Evolutionary conservation across 2,329 filamentous ascomycete genomes (phyloP).

Genomic region (Colletotrichum siamense): DNA sequence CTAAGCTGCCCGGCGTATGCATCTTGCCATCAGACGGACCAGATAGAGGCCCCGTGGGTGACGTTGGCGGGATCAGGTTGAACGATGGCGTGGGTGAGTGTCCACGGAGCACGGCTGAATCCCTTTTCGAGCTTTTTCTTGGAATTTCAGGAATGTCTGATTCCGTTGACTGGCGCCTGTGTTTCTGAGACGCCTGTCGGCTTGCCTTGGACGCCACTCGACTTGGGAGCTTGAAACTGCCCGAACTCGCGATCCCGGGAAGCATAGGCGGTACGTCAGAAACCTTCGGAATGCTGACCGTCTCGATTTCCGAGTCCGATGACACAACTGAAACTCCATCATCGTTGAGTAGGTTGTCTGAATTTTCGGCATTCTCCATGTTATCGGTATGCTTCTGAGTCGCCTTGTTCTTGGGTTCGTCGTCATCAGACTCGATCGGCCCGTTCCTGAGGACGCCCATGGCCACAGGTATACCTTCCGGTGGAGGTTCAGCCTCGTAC

Average conservation of each 20-base stretch:
- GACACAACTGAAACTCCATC: slow-evolving; percentile 45
- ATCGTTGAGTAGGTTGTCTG: slow-evolving; percentile 47
- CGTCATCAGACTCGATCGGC: slow-evolving; percentile 70
- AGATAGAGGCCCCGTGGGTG: slow-evolving; percentile 4
- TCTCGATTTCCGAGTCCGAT: slow-evolving; percentile 48
- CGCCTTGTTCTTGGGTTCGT: slow-evolving; percentile 40
- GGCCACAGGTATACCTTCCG: slow-evolving; percentile 69
- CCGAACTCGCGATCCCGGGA: slow-evolving; percentile 64
- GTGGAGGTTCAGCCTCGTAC: slow-evolving; percentile 70
- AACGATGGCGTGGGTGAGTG: slow-evolving; percentile 39
- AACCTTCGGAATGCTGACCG: slow-evolving; percentile 43
- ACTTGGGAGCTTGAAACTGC: slow-evolving; percentile 68
- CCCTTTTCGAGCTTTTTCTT: slow-evolving; percentile 74
- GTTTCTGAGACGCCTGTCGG: slow-evolving; percentile 38
- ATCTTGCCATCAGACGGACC: slow-evolving; percentile 6
- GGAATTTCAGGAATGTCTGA: slow-evolving; percentile 64
- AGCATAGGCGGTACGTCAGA: slow-evolving; percentile 60
- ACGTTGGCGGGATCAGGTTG: slow-evolving; percentile 29
- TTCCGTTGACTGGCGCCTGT: slow-evolving; percentile 37
- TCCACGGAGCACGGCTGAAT: slow-evolving; percentile 47
- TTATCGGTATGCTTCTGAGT: slow-evolving; percentile 24
- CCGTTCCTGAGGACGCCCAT: slow-evolving; percentile 65
- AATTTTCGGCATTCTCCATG: not conserved
- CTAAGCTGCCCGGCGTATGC: not conserved
- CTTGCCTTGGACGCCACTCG: slow-evolving; percentile 66